Conservation (phyloP, 495 filamentous ascomycete genomes). For the Penicillium malachiteum region DNA sequence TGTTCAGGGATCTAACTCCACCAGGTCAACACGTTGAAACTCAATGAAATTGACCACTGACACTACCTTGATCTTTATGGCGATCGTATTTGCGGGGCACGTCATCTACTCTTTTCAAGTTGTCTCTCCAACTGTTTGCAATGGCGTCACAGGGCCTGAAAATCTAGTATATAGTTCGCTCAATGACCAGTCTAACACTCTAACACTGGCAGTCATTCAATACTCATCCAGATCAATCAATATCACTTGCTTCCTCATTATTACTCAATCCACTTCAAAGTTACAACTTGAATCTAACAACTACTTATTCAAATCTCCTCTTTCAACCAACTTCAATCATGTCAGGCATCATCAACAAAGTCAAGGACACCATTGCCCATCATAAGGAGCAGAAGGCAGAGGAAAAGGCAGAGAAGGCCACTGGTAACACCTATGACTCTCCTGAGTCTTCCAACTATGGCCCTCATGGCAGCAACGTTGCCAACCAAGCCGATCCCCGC, state of each 20-base stretch:
- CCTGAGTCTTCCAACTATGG: conserved; percentile 18
- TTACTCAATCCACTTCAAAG: not conserved
- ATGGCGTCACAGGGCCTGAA: not conserved
- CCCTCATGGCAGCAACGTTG: conserved; percentile 22
- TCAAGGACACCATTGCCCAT: conserved; percentile 60
- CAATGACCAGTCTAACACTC: not conserved
- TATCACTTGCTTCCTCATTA: not conserved
- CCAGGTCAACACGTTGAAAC: not conserved
- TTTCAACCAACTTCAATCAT: conserved; percentile 41
- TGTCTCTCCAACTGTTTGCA: not conserved
- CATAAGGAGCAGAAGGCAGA: conserved; percentile 23
- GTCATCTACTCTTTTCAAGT: not conserved
- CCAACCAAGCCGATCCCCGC: conserved; percentile 16
- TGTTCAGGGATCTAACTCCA: not conserved
- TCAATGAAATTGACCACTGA: not conserved
- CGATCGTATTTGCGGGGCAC: not conserved
- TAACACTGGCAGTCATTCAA: too few species aligned
- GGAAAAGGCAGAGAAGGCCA: not conserved
- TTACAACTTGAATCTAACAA: not conserved
- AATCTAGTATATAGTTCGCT: not conserved
- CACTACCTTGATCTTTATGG: not conserved
- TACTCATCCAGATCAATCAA: not conserved
- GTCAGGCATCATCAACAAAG: conserved; percentile 65
- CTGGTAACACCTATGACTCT: conserved; percentile 10
- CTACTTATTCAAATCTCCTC: not conserved